Base-by-base conservation (phyloP, 768 basidiomycete species). In the Boletus barrowsii region DNA sequence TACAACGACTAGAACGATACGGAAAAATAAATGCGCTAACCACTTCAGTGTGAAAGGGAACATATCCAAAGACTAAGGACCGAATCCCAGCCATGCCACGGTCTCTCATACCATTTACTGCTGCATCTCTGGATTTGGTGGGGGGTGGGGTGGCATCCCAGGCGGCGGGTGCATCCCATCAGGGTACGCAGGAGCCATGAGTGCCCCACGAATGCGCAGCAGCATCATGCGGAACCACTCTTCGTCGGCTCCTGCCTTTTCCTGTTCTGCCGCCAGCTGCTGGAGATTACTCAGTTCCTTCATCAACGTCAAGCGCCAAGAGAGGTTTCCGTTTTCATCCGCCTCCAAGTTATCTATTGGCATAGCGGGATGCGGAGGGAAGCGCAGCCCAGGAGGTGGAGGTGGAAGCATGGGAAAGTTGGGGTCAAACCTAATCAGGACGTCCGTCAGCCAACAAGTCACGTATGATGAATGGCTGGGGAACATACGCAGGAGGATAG, bases 221-320 rank as follows among this genome's bases (percentile, higher is more conserved):
- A 91, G 66, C 89, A 93, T 92, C 82, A 88, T 86, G 58, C 86
- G 75, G 62, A 85, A 93, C 90, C 90, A 93, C 57, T 93, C 90
- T 42, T 83, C 83, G 47, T 89, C 88, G 3, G 80, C 86, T 30
- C 86, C 87, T 18, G 83, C 82, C 71, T 90, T 91, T 67, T 93
- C 88, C 65, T 92, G 90, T 62, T 92, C 87, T 10, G 72, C 78
- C 0, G 91, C 87, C n/a, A 90, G 73, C 58, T 87, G 83, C 63
- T 87, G 84, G 53, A 93, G 73, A 64, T 82, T 83, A 10, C 79
- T 79, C 46, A 93, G 79, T 72, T 93, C 91, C 68, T 92, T 92
- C 52, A 86, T 72, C 86, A 91, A 87, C 43, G 86, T 84, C 29
- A 80, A 68, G 47, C 85, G 83, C 91, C 91, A 93, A 68, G 88